Base-by-base conservation (phyloP, 2,329 filamentous ascomycete genomes). In the Dryadomyces quercus-mongolicae region DNA sequence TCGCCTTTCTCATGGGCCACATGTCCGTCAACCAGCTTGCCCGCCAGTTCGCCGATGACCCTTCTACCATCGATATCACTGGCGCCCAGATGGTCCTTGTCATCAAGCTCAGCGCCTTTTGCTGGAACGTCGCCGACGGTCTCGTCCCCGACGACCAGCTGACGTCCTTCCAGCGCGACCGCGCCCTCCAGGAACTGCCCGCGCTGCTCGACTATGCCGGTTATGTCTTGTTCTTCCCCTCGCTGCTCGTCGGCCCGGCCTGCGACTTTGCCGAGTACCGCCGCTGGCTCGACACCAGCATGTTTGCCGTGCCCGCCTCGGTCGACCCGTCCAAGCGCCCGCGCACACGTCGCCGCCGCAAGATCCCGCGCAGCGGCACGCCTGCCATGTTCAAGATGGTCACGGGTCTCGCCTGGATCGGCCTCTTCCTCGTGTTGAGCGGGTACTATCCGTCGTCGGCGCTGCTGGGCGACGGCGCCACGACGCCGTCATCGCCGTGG, bases 111-210 rank as follows among this genome's bases (percentile, higher is more conserved):
- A 89, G 84, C 21, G 87, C 92, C 5, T 98, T 98, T 66, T 95
- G 89, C 72, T 98, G 93, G 93, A 97, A 97, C 66, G 85, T 97
- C 9, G 90, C 93, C 63, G 93, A 98, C 67, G 94, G 93, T 20
- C 82, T 85, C 56, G 76, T 95, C 20, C 83, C 88, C 3, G 81
- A 85, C 18, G 77, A 85, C 46, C 81, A 91, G 55, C 79, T 98
- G n/a, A 88, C 87, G 1, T 88, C 93, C 51, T 81, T 86, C 48
- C 93, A 98, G 67, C 91, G 85, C 64, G 86, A 91, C 59, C 82
- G 88, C 34, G 86, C 86, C 49, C 77, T 98, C 45, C 76, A 75
- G 53, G 71, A 87, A 48, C 75, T 98, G 54, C 94, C 94, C 0
- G 68, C 73, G 20, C 65, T 93, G 1, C 71, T 96, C 38, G 87